phyloP scores from a whole-genome alignment of 2,329 filamentous ascomycete genomes.

The Magnaporthales sp. region DNA sequence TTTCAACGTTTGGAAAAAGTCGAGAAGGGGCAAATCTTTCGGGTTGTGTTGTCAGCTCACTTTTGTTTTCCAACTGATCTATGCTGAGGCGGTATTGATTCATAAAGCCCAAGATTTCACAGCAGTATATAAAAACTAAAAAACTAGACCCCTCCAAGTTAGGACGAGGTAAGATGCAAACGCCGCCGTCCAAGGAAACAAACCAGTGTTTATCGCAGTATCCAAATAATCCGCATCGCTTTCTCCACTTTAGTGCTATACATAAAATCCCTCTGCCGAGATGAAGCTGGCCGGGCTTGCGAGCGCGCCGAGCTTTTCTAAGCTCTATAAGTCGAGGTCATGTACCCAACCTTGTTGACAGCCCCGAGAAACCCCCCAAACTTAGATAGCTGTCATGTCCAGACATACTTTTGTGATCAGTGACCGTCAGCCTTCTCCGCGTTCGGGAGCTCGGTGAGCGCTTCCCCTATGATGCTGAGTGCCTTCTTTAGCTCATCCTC shows the following conservation, averaged over 20 bases:
- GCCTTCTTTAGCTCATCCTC: conserved; percentile 77
- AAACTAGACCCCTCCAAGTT: neutral
- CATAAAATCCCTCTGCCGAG: neutral
- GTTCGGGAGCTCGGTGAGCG: conserved; percentile 71
- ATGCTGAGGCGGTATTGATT: neutral
- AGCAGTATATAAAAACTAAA: neutral
- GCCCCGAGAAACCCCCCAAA: neutral
- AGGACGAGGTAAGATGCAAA: neutral
- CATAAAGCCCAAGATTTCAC: neutral
- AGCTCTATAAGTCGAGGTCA: neutral
- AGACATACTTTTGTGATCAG: conserved; percentile 9
- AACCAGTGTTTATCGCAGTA: neutral
- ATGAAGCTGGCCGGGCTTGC: neutral
- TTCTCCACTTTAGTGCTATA: neutral
- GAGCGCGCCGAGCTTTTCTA: neutral
- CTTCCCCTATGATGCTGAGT: conserved; percentile 69
- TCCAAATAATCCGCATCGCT: neutral
- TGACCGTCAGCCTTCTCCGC: conserved; percentile 36
- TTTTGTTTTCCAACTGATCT: neutral
- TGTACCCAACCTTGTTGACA: neutral
- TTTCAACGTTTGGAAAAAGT: neutral
- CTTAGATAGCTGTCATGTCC: neutral
- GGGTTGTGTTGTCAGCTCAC: neutral
- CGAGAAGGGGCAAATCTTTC: neutral
- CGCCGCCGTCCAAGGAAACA: neutral